Percentiles rank a stretch among this genome's conserved stretches.
These are phyloP conservation scores for Moricandia arvensis DNA, from an alignment of 345 rosid species.

Conservation along the genomic window DNA sequence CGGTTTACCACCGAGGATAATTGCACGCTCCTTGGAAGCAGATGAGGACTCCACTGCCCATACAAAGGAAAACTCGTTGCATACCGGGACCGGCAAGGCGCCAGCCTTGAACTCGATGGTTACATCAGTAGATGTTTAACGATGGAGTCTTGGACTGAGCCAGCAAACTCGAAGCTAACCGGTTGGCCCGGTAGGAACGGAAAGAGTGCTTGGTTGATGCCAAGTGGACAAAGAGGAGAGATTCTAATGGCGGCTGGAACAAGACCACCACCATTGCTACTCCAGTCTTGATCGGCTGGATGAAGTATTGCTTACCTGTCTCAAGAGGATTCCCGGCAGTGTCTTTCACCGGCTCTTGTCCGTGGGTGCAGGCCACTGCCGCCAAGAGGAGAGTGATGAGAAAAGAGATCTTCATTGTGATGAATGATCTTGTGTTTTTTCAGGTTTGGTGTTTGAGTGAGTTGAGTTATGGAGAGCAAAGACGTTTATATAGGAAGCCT, in stretches of 20 bases:
- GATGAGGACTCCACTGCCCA: not conserved
- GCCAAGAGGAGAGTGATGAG: constrained; percentile 16
- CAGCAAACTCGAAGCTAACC: not conserved
- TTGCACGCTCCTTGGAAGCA: not conserved
- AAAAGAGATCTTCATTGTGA: constrained; percentile 1
- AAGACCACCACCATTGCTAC: constrained; percentile 10
- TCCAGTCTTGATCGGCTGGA: not conserved
- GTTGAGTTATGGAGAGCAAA: constrained; percentile 2
- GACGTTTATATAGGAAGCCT: constrained; percentile 7
- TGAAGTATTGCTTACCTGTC: not conserved
- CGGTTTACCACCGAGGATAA: not conserved
- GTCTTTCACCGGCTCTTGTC: constrained; percentile 14
- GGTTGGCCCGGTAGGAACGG: not conserved
- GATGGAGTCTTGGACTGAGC: not conserved
- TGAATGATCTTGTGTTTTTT: not conserved
- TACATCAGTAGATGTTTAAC: not conserved
- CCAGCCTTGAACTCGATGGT: constrained; percentile 13
- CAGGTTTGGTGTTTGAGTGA: not conserved
- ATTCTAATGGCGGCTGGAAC: not conserved
- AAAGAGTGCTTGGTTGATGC: constrained; percentile 2
- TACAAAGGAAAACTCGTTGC: constrained; percentile 1
- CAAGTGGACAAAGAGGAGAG: constrained; percentile 3
- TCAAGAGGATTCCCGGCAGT: not conserved
- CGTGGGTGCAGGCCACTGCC: not conserved
- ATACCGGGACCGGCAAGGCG: not conserved